Base-by-base conservation (phyloP, 345 rosid species). In the Mallotus nudiflorus region DNA sequence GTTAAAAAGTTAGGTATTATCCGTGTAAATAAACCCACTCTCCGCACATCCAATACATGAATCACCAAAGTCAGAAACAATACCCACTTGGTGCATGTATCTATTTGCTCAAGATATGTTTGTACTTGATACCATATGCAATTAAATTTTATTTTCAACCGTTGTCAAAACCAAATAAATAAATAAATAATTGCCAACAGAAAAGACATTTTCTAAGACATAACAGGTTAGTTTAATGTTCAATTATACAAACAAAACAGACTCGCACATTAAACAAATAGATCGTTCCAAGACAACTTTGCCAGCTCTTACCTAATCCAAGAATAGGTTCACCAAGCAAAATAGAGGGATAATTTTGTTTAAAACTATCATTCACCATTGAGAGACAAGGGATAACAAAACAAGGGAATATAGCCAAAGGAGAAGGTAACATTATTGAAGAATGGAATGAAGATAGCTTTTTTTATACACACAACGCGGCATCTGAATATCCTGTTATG, bases 381-480 rank as follows among this genome's bases (percentile, higher is more conserved):
- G 68, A 39, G 56, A 49, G 54, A 53, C 65, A 67, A 75, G 51
- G 24, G 22, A 54, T 45, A 59, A 64, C 24, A 69, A n/a, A 65
- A 65, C 65, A 63, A 24, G 24, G 55, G 68, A 52, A 68, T 66
- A 66, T 50, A 70, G 80, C 85, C 88, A 79, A 78, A 68, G 80
- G 62, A 82, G 85, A 79, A 79, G 84, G 74, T 82, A 29, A 25
- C 45, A 75, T 81, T 22, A 82, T 86, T 81, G 81, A 65, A 57
- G 45, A 27, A 62, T 42, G 66, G 22, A 71, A 48, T 51, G 29
- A 27, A 62, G 50, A 60, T 48, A 42, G 39, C 15, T 22, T 60
- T 20, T 62, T 63, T n/a, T 28, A 28, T 28, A 51, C 31, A 29
- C 3, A 40, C 40, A 65, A 27, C 22, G 11, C 1, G 11, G 46